A percentile compares a stretch with the other conserved stretches of the same genome.
Evolutionary conservation across 2,329 filamentous ascomycete species (phyloP).

Genomic region (Triangularia verruculosa): DNA sequence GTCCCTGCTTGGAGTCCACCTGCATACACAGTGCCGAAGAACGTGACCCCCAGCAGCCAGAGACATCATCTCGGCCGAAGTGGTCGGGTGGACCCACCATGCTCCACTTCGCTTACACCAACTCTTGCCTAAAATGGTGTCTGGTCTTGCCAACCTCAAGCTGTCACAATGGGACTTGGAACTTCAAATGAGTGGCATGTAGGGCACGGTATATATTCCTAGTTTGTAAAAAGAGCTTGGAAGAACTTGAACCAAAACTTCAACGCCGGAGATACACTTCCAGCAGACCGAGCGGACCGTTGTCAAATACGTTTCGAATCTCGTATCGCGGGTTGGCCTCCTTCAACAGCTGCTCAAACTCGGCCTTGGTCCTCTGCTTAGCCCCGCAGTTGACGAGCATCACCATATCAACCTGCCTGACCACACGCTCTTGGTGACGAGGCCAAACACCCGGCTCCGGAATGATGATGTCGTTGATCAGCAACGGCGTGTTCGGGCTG

Average conservation of each 20-base stretch:
- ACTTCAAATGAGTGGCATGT: no score
- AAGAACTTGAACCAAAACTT: background rate
- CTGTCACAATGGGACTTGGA: no score
- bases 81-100: background rate
- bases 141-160: no score
- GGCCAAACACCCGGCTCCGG: constrained; percentile 3
- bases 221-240: no score
- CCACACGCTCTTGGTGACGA: constrained; percentile 17
- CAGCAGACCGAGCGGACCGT: constrained; percentile 3
- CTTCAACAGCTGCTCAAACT: constrained; percentile 23
- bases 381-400: constrained; percentile 28
- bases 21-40: no score
- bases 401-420: constrained; percentile 28
- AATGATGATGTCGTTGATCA: constrained; percentile 12
- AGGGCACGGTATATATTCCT: no score
- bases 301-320: constrained; percentile 7
- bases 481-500: background rate
- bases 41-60: no score
- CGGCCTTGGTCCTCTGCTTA: constrained; percentile 28
- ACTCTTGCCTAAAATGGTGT: background rate
- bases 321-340: constrained; percentile 21
- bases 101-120: background rate
- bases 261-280: constrained; percentile 2
- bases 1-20: no score
- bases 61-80: background rate